phyloP scores from a whole-genome alignment of 306 rosid genomes.

The Dalbergia oliveri region DNA sequence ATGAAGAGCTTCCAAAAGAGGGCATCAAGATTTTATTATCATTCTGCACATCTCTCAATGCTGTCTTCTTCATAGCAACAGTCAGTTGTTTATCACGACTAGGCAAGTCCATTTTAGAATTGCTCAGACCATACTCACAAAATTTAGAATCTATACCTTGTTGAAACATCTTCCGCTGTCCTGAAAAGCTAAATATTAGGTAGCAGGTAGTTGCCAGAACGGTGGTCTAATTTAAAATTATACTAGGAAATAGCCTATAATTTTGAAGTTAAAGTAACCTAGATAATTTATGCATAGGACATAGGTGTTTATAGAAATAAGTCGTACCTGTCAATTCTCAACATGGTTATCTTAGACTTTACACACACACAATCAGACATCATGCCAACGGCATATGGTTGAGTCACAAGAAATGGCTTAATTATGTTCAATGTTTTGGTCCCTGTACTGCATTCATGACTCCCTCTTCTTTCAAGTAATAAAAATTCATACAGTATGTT shows the following conservation, averaged over 20 bases:
- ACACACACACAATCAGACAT: slow-evolving; percentile 29
- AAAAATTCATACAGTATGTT: neutral
- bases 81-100: slow-evolving; percentile 58
- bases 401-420: neutral
- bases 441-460: neutral
- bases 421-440: neutral
- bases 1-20: slow-evolving; percentile 57
- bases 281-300: slow-evolving; percentile 23
- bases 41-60: slow-evolving; percentile 74
- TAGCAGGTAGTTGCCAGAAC: neutral
- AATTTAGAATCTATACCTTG: slow-evolving; percentile 66
- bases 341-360: slow-evolving; percentile 15
- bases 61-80: slow-evolving; percentile 73
- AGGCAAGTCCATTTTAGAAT: slow-evolving; percentile 63
- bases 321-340: neutral
- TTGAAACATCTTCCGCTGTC: slow-evolving; percentile 67
- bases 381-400: slow-evolving; percentile 11
- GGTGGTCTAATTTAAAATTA: neutral
- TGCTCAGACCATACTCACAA: slow-evolving; percentile 64
- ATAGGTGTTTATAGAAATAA: slow-evolving; percentile 30
- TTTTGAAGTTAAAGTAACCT: slow-evolving; percentile 15
- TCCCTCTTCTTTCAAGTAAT: neutral
- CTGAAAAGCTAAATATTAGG: slow-evolving; percentile 37
- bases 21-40: slow-evolving; percentile 61
- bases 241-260: neutral